Evolutionary conservation across 345 rosid genomes (phyloP), one percentile per base, ranked within the genome.

Genomic region (Eucalyptus dawsonii): DNA sequence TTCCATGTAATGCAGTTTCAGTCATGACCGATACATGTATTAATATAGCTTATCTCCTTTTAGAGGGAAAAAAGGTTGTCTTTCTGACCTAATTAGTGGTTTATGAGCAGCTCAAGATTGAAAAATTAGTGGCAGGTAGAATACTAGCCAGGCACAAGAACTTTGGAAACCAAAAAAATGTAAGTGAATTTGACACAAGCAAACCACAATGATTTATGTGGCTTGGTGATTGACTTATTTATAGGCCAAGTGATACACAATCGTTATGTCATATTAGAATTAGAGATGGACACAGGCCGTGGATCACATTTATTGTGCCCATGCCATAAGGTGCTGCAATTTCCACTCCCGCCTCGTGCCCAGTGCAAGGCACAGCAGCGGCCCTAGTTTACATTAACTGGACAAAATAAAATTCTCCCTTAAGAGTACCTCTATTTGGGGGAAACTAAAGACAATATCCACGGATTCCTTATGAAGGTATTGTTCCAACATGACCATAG

Each of bases 111-210:
- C 81, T 72, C 5, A 37, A 37, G 81, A 37, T 72, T 72, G 45
- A 37, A 72, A 72, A 72, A 72, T 72, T 72, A 72, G 81, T 72
- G 11, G 13, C 6, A 37, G 25, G 81, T 34, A 17, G 44, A 72
- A 34, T 72, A 72, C 25, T 9, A 72, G 45, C 81, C 42, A 10
- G 45, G 45, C 8, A 1, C 45, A 21, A 37, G 14, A 34, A 72
- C 25, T 11, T 19, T 0, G 24, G 1, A 2, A 17, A 34, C 7
- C 44, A 9, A 19, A 56, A 15, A 67, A 69, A 17, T 1, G 1
- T 31, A 67, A 69, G 44, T 69, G 80, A 69, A 34, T 72, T 34
- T 19, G 4, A 19, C 81, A 72, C 81, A 19, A 34, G 12, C 81
- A 17, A 15, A 21, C 21, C 81, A 72, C 25, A 72, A 34, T 37